These are phyloP conservation scores for Chalciporus piperatus DNA, from an alignment of 768 basidiomycete genomes.

Conservation along the genomic window DNA sequence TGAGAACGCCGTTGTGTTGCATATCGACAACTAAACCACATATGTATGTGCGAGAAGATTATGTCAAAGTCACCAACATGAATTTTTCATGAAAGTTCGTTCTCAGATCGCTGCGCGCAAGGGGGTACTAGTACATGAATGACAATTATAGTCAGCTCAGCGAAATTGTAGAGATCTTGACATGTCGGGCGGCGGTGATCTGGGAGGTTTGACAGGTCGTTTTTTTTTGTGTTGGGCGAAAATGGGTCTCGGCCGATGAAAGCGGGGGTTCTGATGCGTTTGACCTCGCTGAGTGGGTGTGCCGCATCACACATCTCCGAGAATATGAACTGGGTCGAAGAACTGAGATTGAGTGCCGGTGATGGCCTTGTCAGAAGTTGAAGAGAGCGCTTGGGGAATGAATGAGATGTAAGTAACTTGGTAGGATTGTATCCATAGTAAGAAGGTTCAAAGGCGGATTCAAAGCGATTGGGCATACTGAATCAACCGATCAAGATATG, in stretches of 20 bases:
- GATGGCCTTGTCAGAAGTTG: no score
- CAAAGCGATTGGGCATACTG: constrained; percentile 17
- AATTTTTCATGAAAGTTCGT: neutral
- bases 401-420: neutral
- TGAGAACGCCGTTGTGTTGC: constrained; percentile 23
- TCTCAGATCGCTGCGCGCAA: neutral
- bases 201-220: constrained; percentile 2
- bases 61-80: constrained; percentile 20
- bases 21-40: constrained; percentile 21
- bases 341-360: no score
- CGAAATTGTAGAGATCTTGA: constrained; percentile 2
- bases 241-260: constrained; percentile 14
- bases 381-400: constrained; percentile 3
- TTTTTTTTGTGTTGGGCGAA: constrained; percentile 2
- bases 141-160: constrained; percentile 2
- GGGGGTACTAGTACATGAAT: neutral
- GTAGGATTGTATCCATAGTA: constrained; percentile 29
- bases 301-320: neutral
- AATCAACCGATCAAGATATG: constrained; percentile 27
- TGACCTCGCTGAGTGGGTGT: constrained; percentile 18
- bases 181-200: constrained; percentile 13
- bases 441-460: constrained; percentile 16
- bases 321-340: no score
- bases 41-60: constrained; percentile 16
- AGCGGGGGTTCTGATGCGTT: constrained; percentile 18